phyloP scores from a whole-genome alignment of 495 filamentous ascomycete species.

The Penicillium riverlandense region DNA sequence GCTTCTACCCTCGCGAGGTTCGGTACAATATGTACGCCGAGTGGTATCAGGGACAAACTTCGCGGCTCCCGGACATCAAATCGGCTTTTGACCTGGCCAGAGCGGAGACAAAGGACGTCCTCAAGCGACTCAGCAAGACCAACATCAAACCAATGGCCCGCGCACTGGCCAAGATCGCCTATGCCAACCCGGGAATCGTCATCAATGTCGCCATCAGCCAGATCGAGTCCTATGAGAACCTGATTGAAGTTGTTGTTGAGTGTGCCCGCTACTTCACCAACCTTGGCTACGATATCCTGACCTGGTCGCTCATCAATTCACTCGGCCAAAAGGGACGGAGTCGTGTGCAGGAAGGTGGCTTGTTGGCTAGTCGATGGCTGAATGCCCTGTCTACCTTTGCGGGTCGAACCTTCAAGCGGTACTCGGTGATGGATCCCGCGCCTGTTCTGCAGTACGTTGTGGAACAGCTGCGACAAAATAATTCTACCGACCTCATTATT shows the following conservation, averaged over 20 bases:
- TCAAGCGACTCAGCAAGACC: constrained; percentile 79
- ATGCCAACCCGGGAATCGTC: constrained; percentile 81
- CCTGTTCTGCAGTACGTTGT: constrained; percentile 87
- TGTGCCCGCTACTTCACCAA: constrained; percentile 89
- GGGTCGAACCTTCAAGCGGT: constrained; percentile 76
- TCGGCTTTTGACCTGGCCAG: constrained; percentile 68
- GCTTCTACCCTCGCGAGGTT: constrained; percentile 62
- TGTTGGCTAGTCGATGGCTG: constrained; percentile 86
- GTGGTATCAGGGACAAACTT: constrained; percentile 75
- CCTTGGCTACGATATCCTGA: constrained; percentile 86
- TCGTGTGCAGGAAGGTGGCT: constrained; percentile 72
- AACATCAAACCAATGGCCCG: constrained; percentile 82
- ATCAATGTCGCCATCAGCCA: constrained; percentile 80
- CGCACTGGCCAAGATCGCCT: constrained; percentile 77
- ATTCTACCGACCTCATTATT: constrained; percentile 80
- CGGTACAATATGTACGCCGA: constrained; percentile 90
- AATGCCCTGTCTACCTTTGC: constrained; percentile 77
- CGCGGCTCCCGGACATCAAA: constrained; percentile 68
- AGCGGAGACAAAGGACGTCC: constrained; percentile 67
- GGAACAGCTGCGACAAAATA: constrained; percentile 69
- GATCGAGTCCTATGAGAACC: constrained; percentile 85
- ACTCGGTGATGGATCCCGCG: constrained; percentile 71
- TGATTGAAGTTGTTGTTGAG: constrained; percentile 87
- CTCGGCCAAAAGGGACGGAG: constrained; percentile 68
- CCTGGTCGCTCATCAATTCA: constrained; percentile 77